Percentiles rank a stretch among this genome's conserved stretches.
phyloP scores from a whole-genome alignment of 2,329 filamentous ascomycete species.

The Nothophaeocryptopus gaeumannii region DNA sequence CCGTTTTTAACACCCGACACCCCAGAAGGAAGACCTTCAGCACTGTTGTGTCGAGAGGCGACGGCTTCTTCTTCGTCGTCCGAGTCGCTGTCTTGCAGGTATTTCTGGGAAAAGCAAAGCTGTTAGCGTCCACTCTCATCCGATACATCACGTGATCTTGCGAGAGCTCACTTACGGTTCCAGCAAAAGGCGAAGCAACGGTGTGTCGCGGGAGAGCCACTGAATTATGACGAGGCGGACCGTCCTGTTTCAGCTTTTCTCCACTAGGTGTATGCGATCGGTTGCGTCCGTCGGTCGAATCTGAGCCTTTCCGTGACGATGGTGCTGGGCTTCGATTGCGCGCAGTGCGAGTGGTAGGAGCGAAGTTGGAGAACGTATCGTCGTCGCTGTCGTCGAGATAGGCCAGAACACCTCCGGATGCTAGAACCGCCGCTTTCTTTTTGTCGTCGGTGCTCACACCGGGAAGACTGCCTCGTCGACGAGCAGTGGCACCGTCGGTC shows the following conservation, averaged over 20 bases:
- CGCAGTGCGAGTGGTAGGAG: constrained; percentile 16
- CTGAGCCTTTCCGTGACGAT: constrained; percentile 22
- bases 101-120: constrained; percentile 27
- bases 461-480: constrained; percentile 24
- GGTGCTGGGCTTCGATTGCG: constrained; percentile 32
- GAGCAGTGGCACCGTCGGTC: constrained; percentile 16
- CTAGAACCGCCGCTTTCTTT: constrained; percentile 27
- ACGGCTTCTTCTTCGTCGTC: constrained; percentile 31
- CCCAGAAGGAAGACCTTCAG: constrained; percentile 16
- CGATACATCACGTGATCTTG: constrained; percentile 17
- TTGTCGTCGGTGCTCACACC: constrained; percentile 12
- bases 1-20: neutral
- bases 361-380: constrained; percentile 14
- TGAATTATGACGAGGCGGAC: constrained; percentile 13
- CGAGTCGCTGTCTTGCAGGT: constrained; percentile 34
- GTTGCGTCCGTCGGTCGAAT: constrained; percentile 10
- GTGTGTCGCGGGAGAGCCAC: constrained; percentile 29
- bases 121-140: constrained; percentile 16
- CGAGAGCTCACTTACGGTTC: constrained; percentile 23
- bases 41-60: constrained; percentile 30
- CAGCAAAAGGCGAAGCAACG: constrained; percentile 36
- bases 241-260: constrained; percentile 16
- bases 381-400: constrained; percentile 36
- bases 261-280: constrained; percentile 29
- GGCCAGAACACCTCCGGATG: constrained; percentile 29